phyloP scores from a whole-genome alignment of 208 protist species.

The Leishmania mexicana region DNA sequence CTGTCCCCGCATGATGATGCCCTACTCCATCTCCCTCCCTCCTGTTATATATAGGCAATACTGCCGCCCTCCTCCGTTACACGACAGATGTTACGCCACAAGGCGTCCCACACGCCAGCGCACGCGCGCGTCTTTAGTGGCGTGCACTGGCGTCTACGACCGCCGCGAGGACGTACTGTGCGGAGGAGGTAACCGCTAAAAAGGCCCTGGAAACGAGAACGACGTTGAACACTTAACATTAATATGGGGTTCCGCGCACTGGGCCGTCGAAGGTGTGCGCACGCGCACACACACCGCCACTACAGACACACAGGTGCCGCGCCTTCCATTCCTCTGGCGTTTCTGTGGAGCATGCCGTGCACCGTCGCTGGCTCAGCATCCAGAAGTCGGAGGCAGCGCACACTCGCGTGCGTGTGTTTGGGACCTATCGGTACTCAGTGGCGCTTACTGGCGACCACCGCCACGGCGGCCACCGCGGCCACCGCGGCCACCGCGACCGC shows the following conservation, averaged over 20 bases:
- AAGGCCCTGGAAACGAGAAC: constrained; percentile 11
- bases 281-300: neutral
- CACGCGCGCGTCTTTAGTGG: neutral
- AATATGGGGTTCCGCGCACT: neutral
- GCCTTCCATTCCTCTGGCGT: neutral
- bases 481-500: constrained; percentile 44
- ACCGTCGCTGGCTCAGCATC: neutral
- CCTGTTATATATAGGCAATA: neutral
- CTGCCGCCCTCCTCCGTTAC: neutral
- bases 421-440: neutral
- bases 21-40: neutral
- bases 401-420: neutral
- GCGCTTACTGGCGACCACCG: constrained; percentile 18
- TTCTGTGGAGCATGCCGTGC: neutral
- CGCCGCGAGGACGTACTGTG: neutral
- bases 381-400: neutral
- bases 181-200: constrained; percentile 1
- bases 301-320: neutral
- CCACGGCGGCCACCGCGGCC: constrained; percentile 49
- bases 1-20: neutral
- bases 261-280: neutral
- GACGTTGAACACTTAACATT: neutral
- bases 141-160: neutral
- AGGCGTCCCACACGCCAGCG: constrained; percentile 4
- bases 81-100: neutral